phyloP scores from a whole-genome alignment of 2,329 filamentous ascomycete species.

The Aspergillus sp. region DNA sequence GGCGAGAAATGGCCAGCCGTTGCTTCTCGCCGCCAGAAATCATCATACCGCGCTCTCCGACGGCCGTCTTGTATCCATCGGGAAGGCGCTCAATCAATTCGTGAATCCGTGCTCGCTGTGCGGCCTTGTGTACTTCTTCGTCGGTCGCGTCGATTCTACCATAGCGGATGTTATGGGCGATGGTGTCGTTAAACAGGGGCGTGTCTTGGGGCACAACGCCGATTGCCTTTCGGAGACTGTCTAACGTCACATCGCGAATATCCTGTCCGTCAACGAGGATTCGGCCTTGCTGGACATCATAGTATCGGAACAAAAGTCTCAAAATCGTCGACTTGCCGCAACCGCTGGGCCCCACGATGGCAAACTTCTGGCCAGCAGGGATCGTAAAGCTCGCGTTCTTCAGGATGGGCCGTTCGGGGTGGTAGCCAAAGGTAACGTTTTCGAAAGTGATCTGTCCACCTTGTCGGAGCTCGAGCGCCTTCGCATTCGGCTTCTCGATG shows the following conservation, averaged over 20 bases:
- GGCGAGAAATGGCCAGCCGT: conserved; percentile 75
- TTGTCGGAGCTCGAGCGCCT: conserved; percentile 66
- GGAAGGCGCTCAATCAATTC: conserved; percentile 77
- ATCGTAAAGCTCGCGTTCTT: conserved; percentile 83
- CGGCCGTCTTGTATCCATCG: conserved; percentile 85
- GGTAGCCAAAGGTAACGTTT: conserved; percentile 92
- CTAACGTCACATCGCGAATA: conserved; percentile 76
- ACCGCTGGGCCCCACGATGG: conserved; percentile 89
- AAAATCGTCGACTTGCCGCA: conserved; percentile 96
- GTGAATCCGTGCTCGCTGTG: conserved; percentile 80
- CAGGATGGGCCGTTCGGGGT: conserved; percentile 80
- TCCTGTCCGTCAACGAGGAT: conserved; percentile 94
- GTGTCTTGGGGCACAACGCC: conserved; percentile 98
- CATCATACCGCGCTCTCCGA: conserved; percentile 94
- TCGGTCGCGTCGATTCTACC: conserved; percentile 74
- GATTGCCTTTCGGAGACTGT: conserved; percentile 80
- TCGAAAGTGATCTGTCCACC: conserved; percentile 93
- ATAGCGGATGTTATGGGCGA: conserved; percentile 94
- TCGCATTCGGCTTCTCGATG: conserved; percentile 72
- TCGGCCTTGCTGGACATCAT: conserved; percentile 80
- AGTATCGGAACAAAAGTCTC: conserved; percentile 87
- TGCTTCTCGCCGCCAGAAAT: conserved; percentile 95
- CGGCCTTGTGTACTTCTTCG: conserved; percentile 73
- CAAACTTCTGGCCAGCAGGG: conserved; percentile 92
- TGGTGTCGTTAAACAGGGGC: conserved; percentile 93